Evolutionary conservation across 2,329 filamentous ascomycete genomes (phyloP).

Genomic region (Colletotrichum tanaceti): DNA sequence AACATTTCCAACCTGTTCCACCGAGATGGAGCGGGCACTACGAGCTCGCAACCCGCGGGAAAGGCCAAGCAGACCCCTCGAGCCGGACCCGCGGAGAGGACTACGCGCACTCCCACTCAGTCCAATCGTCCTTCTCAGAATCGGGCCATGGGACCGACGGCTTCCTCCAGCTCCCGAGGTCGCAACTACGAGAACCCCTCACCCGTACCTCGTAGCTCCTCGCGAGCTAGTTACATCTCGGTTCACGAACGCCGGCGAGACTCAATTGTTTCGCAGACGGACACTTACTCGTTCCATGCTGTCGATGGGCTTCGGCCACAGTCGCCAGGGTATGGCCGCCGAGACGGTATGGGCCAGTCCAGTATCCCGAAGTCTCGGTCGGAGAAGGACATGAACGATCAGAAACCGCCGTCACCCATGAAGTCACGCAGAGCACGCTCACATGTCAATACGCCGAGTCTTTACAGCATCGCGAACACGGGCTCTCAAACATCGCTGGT

Average conservation of each 20-base stretch:
- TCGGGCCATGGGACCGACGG: conserved; percentile 39
- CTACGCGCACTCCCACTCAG: conserved; percentile 19
- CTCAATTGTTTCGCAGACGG: conserved; percentile 67
- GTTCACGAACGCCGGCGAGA: conserved; percentile 63
- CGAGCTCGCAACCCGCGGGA: conserved; percentile 12
- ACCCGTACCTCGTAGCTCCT: conserved; percentile 54
- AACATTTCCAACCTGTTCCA: conserved; percentile 61
- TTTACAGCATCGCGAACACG: conserved; percentile 70
- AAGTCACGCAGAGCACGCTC: conserved; percentile 48
- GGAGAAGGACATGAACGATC: conserved; percentile 49
- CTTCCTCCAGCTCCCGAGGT: conserved; percentile 34
- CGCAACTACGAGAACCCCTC: conserved; percentile 42
- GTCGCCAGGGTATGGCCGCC: conserved; percentile 55
- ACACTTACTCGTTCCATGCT: conserved; percentile 65
- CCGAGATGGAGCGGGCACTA: conserved; percentile 54
- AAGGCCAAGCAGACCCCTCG: conserved; percentile 45
- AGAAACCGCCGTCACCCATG: conserved; percentile 37
- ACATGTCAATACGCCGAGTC: conserved; percentile 60
- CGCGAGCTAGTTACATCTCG: conserved; percentile 62
- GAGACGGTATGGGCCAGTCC: conserved; percentile 46
- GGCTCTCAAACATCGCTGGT: conserved; percentile 67
- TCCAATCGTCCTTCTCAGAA: conserved; percentile 25
- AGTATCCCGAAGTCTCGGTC: conserved; percentile 49
- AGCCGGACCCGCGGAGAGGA: conserved; percentile 10
- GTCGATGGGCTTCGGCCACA: conserved; percentile 57